phyloP scores from a whole-genome alignment of 2,329 filamentous ascomycete genomes.

The Ceratocystis destructans region DNA sequence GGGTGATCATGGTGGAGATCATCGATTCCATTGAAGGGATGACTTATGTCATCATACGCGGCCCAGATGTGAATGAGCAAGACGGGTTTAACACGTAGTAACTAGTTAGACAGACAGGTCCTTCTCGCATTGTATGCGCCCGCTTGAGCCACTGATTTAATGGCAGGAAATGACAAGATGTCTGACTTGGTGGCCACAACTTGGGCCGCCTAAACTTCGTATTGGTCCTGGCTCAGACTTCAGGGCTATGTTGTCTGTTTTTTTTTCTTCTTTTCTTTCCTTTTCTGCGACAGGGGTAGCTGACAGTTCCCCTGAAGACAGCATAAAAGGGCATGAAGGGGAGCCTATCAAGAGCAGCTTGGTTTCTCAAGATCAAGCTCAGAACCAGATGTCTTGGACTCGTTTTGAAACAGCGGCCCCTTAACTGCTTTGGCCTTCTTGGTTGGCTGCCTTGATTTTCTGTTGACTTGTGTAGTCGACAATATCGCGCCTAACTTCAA shows the following conservation, averaged over 20 bases:
- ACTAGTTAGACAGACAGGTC: neutral
- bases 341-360: neutral
- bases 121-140: neutral
- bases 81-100: no score
- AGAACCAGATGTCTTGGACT: neutral
- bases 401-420: slow-evolving; percentile 4
- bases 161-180: slow-evolving; percentile 1
- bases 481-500: neutral
- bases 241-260: neutral
- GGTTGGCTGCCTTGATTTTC: no score
- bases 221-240: neutral
- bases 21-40: neutral
- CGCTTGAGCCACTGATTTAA: neutral
- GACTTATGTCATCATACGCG: no score
- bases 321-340: neutral
- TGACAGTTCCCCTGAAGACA: slow-evolving; percentile 1
- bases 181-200: neutral
- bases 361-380: neutral
- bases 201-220: neutral
- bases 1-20: slow-evolving; percentile 1
- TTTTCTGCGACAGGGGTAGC: neutral
- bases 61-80: no score
- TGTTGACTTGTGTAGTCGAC: neutral
- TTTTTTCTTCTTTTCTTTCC: neutral
- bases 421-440: neutral